These are phyloP conservation scores for Lasiodiplodia theobromae DNA, from an alignment of 2,329 filamentous ascomycete genomes.

Conservation along the genomic window DNA sequence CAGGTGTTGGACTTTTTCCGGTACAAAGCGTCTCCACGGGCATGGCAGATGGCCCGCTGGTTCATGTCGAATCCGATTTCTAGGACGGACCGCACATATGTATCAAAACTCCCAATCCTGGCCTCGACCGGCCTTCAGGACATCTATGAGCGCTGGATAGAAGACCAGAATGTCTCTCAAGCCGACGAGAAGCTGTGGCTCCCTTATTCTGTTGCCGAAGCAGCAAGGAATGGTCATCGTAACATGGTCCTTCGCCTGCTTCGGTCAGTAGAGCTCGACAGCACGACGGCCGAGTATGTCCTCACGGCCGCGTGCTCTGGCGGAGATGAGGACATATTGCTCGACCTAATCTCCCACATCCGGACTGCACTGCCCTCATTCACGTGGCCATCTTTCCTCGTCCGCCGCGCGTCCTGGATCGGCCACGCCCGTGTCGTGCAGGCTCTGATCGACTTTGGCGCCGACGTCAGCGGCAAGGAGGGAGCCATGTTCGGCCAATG, in stretches of 20 bases:
- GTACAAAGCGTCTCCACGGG: not conserved
- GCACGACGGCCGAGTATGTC: not conserved
- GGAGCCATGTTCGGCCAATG: not conserved
- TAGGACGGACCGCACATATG: not conserved
- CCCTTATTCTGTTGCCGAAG: not conserved
- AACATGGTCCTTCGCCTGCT: not conserved
- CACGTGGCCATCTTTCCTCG: not conserved
- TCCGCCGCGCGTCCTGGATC: not conserved
- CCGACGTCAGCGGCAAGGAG: not conserved
- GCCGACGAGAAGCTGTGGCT: not conserved
- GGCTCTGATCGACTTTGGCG: not conserved
- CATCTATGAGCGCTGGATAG: not conserved
- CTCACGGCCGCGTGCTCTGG: not conserved
- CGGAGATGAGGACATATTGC: not conserved
- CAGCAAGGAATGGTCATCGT: not conserved
- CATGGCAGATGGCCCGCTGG: conserved; percentile 1
- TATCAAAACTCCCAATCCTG: not conserved
- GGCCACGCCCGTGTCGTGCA: not conserved
- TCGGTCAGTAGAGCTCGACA: not conserved
- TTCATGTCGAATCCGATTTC: not conserved
- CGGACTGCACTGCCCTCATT: not conserved
- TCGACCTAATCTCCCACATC: not conserved
- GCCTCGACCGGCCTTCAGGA: not conserved
- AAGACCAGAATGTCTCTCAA: not conserved
- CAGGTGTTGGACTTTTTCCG: not conserved